A percentile compares a stretch with the other conserved stretches of the same genome.
Conservation (phyloP, 352 stramenopile species). For the Pythium utonaiense region DNA sequence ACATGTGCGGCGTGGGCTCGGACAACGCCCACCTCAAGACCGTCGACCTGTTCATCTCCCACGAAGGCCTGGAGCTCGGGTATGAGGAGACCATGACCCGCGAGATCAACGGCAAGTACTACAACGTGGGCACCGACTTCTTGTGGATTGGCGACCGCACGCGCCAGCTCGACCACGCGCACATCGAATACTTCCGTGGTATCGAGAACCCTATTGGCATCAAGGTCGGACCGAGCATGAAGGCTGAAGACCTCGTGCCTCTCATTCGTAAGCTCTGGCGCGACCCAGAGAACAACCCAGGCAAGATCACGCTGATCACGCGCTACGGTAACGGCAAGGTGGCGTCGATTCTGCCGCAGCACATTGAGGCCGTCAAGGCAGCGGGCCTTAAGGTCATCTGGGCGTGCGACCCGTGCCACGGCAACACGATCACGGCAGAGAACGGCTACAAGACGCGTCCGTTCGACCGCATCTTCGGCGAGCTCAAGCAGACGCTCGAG, state of each 20-base stretch:
- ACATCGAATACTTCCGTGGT: slow-evolving; percentile 98
- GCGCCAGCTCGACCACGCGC: slow-evolving; percentile 95
- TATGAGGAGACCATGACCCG: slow-evolving; percentile 98
- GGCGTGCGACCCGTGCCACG: slow-evolving; percentile 95
- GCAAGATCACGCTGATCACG: slow-evolving; percentile 97
- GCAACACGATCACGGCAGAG: slow-evolving; percentile 98
- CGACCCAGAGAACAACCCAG: slow-evolving; percentile 87
- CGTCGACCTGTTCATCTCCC: slow-evolving; percentile 97
- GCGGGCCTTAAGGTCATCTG: slow-evolving; percentile 95
- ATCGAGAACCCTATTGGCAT: slow-evolving; percentile 98
- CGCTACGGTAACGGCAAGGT: slow-evolving; percentile 96
- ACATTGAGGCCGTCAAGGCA: slow-evolving; percentile 95
- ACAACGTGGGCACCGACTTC: slow-evolving; percentile 98
- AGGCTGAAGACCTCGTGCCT: slow-evolving; percentile 91
- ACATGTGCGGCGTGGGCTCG: slow-evolving; percentile 94
- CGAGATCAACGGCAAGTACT: slow-evolving; percentile 93
- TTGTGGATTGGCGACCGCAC: slow-evolving; percentile 99
- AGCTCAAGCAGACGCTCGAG: slow-evolving; percentile 97
- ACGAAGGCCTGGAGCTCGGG: slow-evolving; percentile 97
- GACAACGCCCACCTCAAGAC: slow-evolving; percentile 88
- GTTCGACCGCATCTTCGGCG: slow-evolving; percentile 95
- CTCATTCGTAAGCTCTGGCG: slow-evolving; percentile 96
- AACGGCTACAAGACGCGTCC: slow-evolving; percentile 96
- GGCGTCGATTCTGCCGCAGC: slow-evolving; percentile 89
- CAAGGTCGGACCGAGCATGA: slow-evolving; percentile 97